Base-by-base conservation (phyloP, 106 monocot species). In the Phalaenopsis equestris region DNA sequence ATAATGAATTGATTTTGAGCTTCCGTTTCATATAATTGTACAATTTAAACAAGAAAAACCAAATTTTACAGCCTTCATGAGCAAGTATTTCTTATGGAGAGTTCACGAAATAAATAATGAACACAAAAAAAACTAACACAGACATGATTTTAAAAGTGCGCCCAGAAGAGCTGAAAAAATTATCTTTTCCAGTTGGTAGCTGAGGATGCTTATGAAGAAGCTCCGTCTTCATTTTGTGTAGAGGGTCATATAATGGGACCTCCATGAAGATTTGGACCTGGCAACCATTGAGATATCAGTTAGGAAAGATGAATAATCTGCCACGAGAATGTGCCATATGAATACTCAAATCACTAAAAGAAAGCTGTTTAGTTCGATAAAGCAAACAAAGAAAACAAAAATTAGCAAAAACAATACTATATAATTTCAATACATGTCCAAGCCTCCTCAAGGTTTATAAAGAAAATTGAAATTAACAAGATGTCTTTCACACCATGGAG, bases 251-350 rank as follows among this genome's bases (percentile, higher is more conserved):
- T 19, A 39, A 56, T 77, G 93, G 85, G 65, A 93, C 52, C 79
- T 85, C 88, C 83, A 93, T 84, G 65, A 55, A 86, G 80, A 93
- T 85, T 75, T 86, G 78, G 80, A 90, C 93, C 96, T 96, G 84
- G 80, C 86, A 84, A 43, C 9, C 76, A 65, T 38, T 68, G 21
- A 42, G 73, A 39, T 4, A 41, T 38, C 72, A 4, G 11, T 72
- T 38, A 72, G 37, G 16, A 52, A 52, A 5, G 36, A 36, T 41
- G 12, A 41, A 72, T 72, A 72, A 72, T 41, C 23, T 65, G 64
- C 23, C 5, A 65, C 6, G 23, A 24, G 8, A 65, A 24, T 24
- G n/a, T 65, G 64, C 64, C n/a, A 65, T 21, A 65, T 65, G 7
- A 65, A 65, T 65, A 6, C 24, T 65, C 11, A 8, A 14, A 65